Evolutionary conservation across 345 rosid species (phyloP).

Genomic region (Euphorbia lathyris): DNA sequence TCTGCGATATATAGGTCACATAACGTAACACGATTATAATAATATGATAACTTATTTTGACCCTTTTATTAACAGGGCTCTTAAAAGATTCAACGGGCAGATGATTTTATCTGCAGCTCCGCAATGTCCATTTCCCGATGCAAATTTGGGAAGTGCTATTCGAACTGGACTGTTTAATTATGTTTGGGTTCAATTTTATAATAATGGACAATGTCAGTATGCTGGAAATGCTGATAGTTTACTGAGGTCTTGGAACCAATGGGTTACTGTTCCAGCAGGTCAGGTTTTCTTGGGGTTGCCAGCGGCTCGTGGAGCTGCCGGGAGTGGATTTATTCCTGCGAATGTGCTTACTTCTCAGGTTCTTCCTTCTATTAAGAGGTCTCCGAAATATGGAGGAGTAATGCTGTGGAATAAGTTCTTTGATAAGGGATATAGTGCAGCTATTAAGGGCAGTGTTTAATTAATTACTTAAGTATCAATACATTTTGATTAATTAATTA

Average conservation of each 20-base stretch:
- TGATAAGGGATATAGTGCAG: conserved; percentile 18
- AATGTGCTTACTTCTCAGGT: conserved; percentile 18
- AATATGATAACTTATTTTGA: too few species aligned
- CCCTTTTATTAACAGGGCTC: neutral
- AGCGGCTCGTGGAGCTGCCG: conserved; percentile 9
- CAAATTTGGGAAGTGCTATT: conserved; percentile 1
- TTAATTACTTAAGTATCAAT: neutral
- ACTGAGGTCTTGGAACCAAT: conserved; percentile 12
- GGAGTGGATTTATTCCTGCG: conserved; percentile 12
- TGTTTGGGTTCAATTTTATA: conserved; percentile 23
- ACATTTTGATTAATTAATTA: too few species aligned
- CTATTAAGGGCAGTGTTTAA: conserved; percentile 7
- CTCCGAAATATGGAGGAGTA: conserved; percentile 16
- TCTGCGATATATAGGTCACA: too few species aligned
- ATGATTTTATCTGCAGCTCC: conserved; percentile 15
- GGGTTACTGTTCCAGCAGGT: neutral
- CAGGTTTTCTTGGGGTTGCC: conserved; percentile 19
- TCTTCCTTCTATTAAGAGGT: conserved; percentile 18
- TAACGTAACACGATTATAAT: too few species aligned
- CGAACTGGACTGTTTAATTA: conserved; percentile 12
- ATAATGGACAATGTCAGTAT: conserved; percentile 13
- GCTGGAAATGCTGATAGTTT: neutral
- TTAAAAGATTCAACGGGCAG: neutral
- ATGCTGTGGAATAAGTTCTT: conserved; percentile 26
- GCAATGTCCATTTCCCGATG: conserved; percentile 18